phyloP scores from a whole-genome alignment of 2,329 filamentous ascomycete genomes.

The Cladosporium austrohemisphaericum region DNA sequence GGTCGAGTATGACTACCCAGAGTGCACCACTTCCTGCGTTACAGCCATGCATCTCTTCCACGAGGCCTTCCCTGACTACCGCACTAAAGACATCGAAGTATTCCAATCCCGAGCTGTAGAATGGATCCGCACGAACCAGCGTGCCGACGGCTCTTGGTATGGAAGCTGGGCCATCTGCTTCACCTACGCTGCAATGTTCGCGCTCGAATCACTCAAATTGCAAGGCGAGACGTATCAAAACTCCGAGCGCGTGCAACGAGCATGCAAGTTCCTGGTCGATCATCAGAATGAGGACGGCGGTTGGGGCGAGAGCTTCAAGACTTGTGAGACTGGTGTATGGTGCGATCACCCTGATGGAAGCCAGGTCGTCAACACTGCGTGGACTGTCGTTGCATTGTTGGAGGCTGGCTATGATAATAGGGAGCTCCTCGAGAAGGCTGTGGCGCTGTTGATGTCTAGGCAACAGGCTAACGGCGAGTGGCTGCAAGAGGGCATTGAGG shows the following conservation, averaged over 20 bases:
- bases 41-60: constrained; percentile 81
- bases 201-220: constrained; percentile 76
- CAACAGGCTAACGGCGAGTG: constrained; percentile 90
- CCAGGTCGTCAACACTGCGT: constrained; percentile 92
- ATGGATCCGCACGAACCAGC: constrained; percentile 79
- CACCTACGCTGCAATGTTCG: constrained; percentile 96
- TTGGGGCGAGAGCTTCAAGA: constrained; percentile 93
- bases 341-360: constrained; percentile 68
- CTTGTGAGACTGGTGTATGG: constrained; percentile 74
- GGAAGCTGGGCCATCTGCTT: constrained; percentile 98
- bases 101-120: constrained; percentile 71
- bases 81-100: constrained; percentile 65
- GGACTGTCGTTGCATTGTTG: constrained; percentile 72
- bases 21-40: constrained; percentile 93
- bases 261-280: constrained; percentile 79
- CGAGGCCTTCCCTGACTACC: constrained; percentile 76
- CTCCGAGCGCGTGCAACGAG: constrained; percentile 65
- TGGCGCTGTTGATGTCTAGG: constrained; percentile 76
- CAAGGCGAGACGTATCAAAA: constrained; percentile 78
- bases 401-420: constrained; percentile 76
- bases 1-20: constrained; percentile 97
- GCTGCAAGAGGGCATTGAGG: constrained; percentile 92
- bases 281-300: constrained; percentile 86
- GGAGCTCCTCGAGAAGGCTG: constrained; percentile 66
- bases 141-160: constrained; percentile 88